Conservation (phyloP, 768 basidiomycete genomes). For the Steccherinum ochraceum region DNA sequence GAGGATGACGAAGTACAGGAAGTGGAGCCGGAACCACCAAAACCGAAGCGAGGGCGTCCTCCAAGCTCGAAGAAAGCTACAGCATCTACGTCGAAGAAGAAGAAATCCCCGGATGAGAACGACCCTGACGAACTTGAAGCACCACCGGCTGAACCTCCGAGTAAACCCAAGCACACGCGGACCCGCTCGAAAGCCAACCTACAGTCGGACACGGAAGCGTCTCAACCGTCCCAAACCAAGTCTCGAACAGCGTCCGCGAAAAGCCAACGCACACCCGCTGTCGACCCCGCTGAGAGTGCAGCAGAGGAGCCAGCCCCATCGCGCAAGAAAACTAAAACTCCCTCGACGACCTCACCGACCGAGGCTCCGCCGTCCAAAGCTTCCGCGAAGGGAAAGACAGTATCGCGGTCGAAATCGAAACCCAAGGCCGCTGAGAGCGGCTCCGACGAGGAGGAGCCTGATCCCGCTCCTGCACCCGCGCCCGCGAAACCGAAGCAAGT, state of each 20-base stretch:
- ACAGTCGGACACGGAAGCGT: conserved; percentile 12
- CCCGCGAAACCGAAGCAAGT: no score
- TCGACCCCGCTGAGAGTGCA: no score
- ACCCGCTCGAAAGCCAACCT: conserved; percentile 14
- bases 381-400: conserved; percentile 8
- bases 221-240: conserved; percentile 6
- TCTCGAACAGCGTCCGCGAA: conserved; percentile 6
- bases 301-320: background rate
- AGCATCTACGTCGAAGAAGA: background rate
- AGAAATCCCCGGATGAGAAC: conserved; percentile 8
- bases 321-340: conserved; percentile 8
- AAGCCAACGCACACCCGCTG: background rate
- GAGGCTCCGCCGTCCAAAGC: conserved; percentile 4
- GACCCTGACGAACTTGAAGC: background rate
- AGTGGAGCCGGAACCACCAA: conserved; percentile 4
- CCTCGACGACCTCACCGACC: conserved; percentile 1
- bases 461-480: conserved; percentile 4
- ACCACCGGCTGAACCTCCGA: background rate
- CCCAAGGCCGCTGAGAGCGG: conserved; percentile 6
- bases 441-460: conserved; percentile 3
- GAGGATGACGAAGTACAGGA: conserved; percentile 17
- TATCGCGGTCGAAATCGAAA: conserved; percentile 14
- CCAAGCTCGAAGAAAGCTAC: conserved; percentile 6
- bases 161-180: conserved; percentile 3
- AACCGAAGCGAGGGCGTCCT: conserved; percentile 13